Evolutionary conservation across 176 grass and related monocot species (phyloP).

Genomic region (Coix lacrymajobi): DNA sequence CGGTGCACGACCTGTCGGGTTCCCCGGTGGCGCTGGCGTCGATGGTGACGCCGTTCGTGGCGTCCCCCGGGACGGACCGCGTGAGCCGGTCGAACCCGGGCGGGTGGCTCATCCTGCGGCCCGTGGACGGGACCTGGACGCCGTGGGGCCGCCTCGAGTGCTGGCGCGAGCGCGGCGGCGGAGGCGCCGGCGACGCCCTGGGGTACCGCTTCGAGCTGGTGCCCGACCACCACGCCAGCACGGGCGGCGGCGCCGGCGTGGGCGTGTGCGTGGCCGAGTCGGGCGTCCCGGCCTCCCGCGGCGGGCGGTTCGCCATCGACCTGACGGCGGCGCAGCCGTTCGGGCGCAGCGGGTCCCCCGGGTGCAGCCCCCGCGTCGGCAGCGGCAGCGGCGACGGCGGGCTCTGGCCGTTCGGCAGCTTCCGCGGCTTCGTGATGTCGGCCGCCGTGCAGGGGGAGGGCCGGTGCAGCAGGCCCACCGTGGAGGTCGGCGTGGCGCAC

Average conservation of each 20-base stretch:
- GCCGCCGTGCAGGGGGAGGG: constrained; percentile 52
- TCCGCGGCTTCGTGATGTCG: constrained; percentile 76
- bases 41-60: constrained; percentile 73
- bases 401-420: constrained; percentile 54
- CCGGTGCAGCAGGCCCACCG: constrained; percentile 24
- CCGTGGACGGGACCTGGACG: constrained; percentile 61
- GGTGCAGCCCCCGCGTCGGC: constrained; percentile 44
- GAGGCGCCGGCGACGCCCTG: constrained; percentile 15
- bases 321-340: constrained; percentile 42
- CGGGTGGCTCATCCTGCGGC: constrained; percentile 72
- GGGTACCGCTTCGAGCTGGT: constrained; percentile 64
- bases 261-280: constrained; percentile 51
- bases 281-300: constrained; percentile 15
- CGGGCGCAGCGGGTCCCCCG: constrained; percentile 33
- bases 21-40: constrained; percentile 66
- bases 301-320: constrained; percentile 61
- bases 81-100: constrained; percentile 68
- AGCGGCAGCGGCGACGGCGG: constrained; percentile 44
- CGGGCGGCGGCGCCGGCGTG: constrained; percentile 32
- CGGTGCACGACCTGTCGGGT: constrained; percentile 67
- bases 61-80: constrained; percentile 44
- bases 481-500: constrained; percentile 63
- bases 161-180: constrained; percentile 58
- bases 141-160: constrained; percentile 71
- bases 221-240: not conserved